Evolutionary conservation across 78 protist species (phyloP), one percentile per base, ranked within the genome.

Genomic region (Dictyostelium capitatum): DNA sequence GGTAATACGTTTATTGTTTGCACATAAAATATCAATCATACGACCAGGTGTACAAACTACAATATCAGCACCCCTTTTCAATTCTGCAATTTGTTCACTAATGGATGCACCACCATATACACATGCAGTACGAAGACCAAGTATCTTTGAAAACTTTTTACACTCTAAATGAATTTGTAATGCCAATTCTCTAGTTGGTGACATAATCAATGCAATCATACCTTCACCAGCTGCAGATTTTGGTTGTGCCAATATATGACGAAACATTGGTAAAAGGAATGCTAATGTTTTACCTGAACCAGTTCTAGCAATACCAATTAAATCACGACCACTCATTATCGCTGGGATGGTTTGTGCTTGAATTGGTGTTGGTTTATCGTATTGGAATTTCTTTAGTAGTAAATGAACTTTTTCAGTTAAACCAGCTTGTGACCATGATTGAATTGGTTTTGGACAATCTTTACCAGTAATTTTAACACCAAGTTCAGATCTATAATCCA

Each of bases 31-130:
- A 92, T 99, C 99, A 75, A 99, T 98, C 99, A 99, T 96, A 46
- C 99, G 96, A 14, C 99, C 99, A 0, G 99, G 99, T 54, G 99
- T 99, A 89, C 98, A 95, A 15, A 99, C 98, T 3, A 98, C 95
- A 28, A 99, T 95, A 65, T 98, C 98, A 1, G 97, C 97, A n/a
- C 99, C 99, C 19, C 97, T 53, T 51, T 91, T 85, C 59, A 99
- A 92, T 23, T 89, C 98, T 1, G 97, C 97, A 23, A 99, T 99
- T 96, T 99, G 99, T n/a, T 96, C 98, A 46, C 95, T 48, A 37
- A 98, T 77, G 23, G 64, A 75, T 9, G 98, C 79, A 10, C 99
- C 99, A 57, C 99, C 99, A 89, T 98, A 99, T 51, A 97, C 97
- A 47, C 98, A 94, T 6, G 95, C 97, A 8, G 64, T 87, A 37